Percentiles rank a stretch among this genome's conserved stretches.
phyloP scores from a whole-genome alignment of 2,329 filamentous ascomycete genomes.

The Fonsecaea multimorphosa region DNA sequence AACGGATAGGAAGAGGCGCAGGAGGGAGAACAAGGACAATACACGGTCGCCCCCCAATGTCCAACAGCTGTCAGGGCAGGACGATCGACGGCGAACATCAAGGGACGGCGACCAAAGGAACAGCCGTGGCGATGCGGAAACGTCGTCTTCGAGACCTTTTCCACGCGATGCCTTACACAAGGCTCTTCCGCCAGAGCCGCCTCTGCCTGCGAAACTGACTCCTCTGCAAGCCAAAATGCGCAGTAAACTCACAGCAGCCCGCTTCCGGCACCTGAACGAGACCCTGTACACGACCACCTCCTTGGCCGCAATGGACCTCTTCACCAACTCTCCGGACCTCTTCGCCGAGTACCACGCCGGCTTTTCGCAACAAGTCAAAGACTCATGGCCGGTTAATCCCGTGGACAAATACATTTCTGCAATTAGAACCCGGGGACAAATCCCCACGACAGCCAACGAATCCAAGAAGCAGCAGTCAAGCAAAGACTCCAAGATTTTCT shows the following conservation, averaged over 20 bases:
- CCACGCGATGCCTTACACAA: slow-evolving; percentile 29
- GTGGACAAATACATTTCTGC: slow-evolving; percentile 82
- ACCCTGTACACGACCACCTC: slow-evolving; percentile 94
- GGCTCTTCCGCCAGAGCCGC: slow-evolving; percentile 51
- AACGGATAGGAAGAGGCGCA: slow-evolving; percentile 1
- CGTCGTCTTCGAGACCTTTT: not conserved
- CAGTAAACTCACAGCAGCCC: slow-evolving; percentile 89
- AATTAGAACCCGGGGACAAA: slow-evolving; percentile 68
- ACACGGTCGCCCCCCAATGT: not conserved
- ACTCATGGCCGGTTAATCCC: slow-evolving; percentile 91
- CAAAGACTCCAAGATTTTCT: slow-evolving; percentile 5
- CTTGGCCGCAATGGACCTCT: slow-evolving; percentile 78
- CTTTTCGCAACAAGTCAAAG: slow-evolving; percentile 91
- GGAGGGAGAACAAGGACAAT: slow-evolving; percentile 9
- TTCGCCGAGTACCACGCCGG: slow-evolving; percentile 96
- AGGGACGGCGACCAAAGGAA: not conserved
- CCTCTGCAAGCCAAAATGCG: slow-evolving; percentile 94
- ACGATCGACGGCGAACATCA: not conserved
- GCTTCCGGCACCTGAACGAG: slow-evolving; percentile 97
- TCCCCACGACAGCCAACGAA: slow-evolving; percentile 30
- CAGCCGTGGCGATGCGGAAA: slow-evolving; percentile 10
- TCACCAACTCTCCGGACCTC: slow-evolving; percentile 85
- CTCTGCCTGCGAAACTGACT: slow-evolving; percentile 70
- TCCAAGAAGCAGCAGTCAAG: not conserved
- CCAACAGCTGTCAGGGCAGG: not conserved